Percentiles rank a stretch among this genome's conserved stretches.
Evolutionary conservation across 768 basidiomycete genomes (phyloP).

Genomic region (Ephemerocybe angulata): DNA sequence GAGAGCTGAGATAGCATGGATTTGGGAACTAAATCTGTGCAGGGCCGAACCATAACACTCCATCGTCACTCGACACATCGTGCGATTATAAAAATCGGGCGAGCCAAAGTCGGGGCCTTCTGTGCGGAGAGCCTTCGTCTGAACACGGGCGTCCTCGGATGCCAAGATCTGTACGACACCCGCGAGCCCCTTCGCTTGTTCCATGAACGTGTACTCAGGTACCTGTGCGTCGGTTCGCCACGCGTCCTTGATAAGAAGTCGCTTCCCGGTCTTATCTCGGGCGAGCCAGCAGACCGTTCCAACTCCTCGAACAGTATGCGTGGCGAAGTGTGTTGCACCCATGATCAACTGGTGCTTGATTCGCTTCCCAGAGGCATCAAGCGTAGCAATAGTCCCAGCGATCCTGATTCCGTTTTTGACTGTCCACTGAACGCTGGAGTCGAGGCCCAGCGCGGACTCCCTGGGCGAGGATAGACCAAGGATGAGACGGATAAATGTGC

Average conservation of each 20-base stretch:
- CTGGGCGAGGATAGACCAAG: neutral
- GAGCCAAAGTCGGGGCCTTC: neutral
- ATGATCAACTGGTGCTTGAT: neutral
- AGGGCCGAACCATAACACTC: slow-evolving; percentile 9
- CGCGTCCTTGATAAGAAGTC: neutral
- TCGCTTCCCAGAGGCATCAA: neutral
- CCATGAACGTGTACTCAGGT: neutral
- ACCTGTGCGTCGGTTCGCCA: neutral
- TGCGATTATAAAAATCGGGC: neutral
- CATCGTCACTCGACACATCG: neutral
- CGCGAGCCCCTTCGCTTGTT: neutral
- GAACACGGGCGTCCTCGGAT: neutral
- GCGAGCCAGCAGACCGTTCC: slow-evolving; percentile 5
- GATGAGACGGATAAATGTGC: neutral
- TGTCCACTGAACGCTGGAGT: neutral
- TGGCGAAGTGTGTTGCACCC: neutral
- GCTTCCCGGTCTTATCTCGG: neutral
- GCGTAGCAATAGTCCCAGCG: neutral
- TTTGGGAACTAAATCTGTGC: neutral
- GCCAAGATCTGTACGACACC: neutral
- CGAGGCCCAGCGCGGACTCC: neutral
- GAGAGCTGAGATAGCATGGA: slow-evolving; percentile 6
- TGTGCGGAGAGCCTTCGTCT: neutral
- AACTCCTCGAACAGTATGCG: neutral
- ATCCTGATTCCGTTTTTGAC: neutral